Percentiles rank a stretch among this genome's conserved stretches.
phyloP scores from a whole-genome alignment of 805 yeast genomes.

The Yamadazyma sp. region DNA sequence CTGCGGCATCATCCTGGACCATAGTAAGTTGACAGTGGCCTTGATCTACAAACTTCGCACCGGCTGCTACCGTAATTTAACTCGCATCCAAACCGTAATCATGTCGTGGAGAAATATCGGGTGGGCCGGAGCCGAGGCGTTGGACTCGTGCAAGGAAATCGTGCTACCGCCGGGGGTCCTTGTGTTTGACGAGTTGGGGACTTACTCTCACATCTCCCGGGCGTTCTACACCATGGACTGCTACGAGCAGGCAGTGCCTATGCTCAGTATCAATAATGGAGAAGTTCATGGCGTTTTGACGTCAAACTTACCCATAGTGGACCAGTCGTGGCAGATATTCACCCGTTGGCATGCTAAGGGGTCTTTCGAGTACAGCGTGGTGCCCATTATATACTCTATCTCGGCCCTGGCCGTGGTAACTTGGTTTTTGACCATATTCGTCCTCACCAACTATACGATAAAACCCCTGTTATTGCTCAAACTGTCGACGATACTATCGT shows the following conservation, averaged over 20 bases:
- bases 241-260: conserved; percentile 32
- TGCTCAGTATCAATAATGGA: conserved; percentile 39
- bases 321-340: conserved; percentile 49
- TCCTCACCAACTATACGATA: conserved; percentile 63
- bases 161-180: conserved; percentile 34
- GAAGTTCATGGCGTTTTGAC: conserved; percentile 26
- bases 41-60: too few species aligned
- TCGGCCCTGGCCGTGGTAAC: conserved; percentile 66
- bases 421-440: conserved; percentile 59
- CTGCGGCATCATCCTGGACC: too few species aligned
- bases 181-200: conserved; percentile 25
- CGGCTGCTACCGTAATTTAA: too few species aligned
- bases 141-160: conserved; percentile 32
- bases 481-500: conserved; percentile 50
- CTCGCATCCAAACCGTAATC: too few species aligned
- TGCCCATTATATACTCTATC: conserved; percentile 60
- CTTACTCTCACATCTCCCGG: conserved; percentile 22
- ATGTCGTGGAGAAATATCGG: conserved; percentile 38
- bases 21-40: too few species aligned
- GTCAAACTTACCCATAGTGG: conserved; percentile 43
- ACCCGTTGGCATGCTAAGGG: conserved; percentile 35
- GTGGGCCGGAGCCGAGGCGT: conserved; percentile 18
- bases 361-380: conserved; percentile 54
- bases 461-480: conserved; percentile 56
- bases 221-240: conserved; percentile 34